Percentiles rank a stretch among this genome's conserved stretches.
These are phyloP conservation scores for Pichia insulana DNA, from an alignment of 805 yeast genomes.

Conservation along the genomic window DNA sequence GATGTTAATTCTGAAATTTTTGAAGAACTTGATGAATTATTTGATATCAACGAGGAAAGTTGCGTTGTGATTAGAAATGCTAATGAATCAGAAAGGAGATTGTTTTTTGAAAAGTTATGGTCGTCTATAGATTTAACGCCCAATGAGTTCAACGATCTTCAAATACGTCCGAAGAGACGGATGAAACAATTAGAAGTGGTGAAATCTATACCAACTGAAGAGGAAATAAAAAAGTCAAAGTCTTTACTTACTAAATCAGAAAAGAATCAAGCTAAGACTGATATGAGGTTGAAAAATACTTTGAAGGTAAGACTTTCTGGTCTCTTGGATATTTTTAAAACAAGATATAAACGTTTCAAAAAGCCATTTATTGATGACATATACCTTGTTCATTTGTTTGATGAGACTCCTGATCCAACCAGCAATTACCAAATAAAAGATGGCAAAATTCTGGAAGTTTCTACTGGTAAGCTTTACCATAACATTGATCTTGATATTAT, in stretches of 20 bases:
- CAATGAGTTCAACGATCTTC: slow-evolving; percentile 54
- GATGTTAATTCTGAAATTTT: slow-evolving; percentile 17
- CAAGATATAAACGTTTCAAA: slow-evolving; percentile 78
- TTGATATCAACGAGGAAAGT: slow-evolving; percentile 48
- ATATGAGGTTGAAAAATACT: slow-evolving; percentile 75
- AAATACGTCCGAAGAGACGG: slow-evolving; percentile 45
- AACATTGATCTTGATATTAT: slow-evolving; percentile 92
- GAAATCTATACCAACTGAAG: background rate
- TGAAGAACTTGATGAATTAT: slow-evolving; percentile 41
- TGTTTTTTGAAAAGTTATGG: slow-evolving; percentile 49
- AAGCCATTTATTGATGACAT: slow-evolving; percentile 85
- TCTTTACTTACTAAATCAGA: slow-evolving; percentile 39
- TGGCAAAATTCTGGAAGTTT: slow-evolving; percentile 72
- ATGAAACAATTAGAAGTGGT: slow-evolving; percentile 31
- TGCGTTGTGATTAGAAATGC: slow-evolving; percentile 38
- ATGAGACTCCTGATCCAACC: slow-evolving; percentile 36
- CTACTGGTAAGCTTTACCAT: slow-evolving; percentile 62
- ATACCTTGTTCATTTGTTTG: slow-evolving; percentile 67
- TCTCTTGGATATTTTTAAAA: slow-evolving; percentile 82
- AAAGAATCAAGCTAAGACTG: slow-evolving; percentile 37
- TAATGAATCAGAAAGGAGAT: slow-evolving; percentile 34
- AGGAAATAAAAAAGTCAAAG: slow-evolving; percentile 5
- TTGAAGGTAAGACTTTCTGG: slow-evolving; percentile 80
- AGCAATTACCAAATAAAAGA: slow-evolving; percentile 42
- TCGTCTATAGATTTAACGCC: slow-evolving; percentile 61